Evolutionary conservation across 192 early-diverging fungal species (phyloP).

Genomic region (Coemansia sp.): DNA sequence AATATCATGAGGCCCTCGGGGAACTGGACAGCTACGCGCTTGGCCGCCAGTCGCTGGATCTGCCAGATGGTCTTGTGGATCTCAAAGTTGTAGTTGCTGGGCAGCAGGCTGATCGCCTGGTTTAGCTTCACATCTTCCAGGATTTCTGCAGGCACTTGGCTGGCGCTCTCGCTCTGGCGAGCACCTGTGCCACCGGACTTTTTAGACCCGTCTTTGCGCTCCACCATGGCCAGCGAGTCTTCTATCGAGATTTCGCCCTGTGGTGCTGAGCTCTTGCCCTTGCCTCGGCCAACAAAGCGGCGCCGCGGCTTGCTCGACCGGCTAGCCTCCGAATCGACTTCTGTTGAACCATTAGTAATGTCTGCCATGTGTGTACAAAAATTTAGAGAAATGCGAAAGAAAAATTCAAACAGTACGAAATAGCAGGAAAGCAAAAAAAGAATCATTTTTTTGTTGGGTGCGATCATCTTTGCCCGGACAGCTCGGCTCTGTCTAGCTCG

Average conservation of each 20-base stretch:
- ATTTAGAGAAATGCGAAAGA: not conserved
- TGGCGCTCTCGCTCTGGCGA: constrained; percentile 38
- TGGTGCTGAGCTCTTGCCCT: constrained; percentile 4
- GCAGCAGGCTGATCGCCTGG: constrained; percentile 80
- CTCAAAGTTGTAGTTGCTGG: constrained; percentile 98
- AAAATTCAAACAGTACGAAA: not conserved
- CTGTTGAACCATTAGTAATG: not conserved
- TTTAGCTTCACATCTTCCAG: constrained; percentile 77
- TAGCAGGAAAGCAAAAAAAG: not conserved
- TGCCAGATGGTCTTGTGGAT: constrained; percentile 96
- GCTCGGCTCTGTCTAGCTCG: too few relatives aligned
- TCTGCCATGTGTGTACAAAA: not conserved
- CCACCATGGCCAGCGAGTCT: constrained; percentile 41
- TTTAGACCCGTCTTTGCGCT: not conserved
- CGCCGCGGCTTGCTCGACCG: constrained; percentile 40
- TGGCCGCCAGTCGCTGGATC: constrained; percentile 69
- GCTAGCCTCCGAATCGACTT: not conserved
- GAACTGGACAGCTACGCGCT: constrained; percentile 91
- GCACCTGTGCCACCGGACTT: not conserved
- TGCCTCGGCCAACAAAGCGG: constrained; percentile 46
- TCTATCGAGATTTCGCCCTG: constrained; percentile 39
- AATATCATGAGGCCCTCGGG: constrained; percentile 97
- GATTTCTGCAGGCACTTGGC: constrained; percentile 85
- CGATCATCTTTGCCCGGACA: not conserved
- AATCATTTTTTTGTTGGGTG: not conserved